These are phyloP conservation scores for Barnettozyma californica DNA, from an alignment of 805 yeast genomes.

Conservation along the genomic window DNA sequence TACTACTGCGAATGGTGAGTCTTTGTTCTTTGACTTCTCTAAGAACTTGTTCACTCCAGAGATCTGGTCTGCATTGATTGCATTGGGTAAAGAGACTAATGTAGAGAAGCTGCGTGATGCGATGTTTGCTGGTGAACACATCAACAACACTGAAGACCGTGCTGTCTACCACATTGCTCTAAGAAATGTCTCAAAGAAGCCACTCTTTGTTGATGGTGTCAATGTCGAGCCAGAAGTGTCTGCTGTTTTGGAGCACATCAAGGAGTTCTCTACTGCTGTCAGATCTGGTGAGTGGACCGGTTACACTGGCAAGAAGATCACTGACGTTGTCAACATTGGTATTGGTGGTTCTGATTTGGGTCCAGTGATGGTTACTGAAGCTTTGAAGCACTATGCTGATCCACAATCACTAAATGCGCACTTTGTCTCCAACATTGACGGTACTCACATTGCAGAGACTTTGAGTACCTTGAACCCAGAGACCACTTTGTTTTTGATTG, in stretches of 20 bases:
- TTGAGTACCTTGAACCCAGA: conserved; percentile 76
- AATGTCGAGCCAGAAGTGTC: conserved; percentile 92
- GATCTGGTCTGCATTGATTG: conserved; percentile 57
- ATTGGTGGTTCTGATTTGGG: conserved; percentile 99
- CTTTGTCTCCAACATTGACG: conserved; percentile 97
- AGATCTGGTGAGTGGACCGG: conserved; percentile 97
- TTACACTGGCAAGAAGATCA: conserved; percentile 89
- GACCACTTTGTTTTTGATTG: conserved; percentile 87
- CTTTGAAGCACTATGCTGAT: conserved; percentile 82
- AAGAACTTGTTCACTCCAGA: conserved; percentile 91
- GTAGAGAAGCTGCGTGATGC: conserved; percentile 84
- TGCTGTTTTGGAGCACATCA: conserved; percentile 89
- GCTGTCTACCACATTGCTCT: conserved; percentile 97
- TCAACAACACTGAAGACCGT: conserved; percentile 92
- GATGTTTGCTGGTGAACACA: conserved; percentile 89
- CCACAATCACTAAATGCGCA: conserved; percentile 65
- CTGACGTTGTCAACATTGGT: conserved; percentile 95
- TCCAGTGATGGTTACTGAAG: conserved; percentile 99
- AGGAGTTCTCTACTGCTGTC: conserved; percentile 84
- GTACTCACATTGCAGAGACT: conserved; percentile 93
- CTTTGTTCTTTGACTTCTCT: conserved; percentile 91
- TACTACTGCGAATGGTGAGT: conserved; percentile 78
- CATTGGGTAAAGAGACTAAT: conserved; percentile 85
- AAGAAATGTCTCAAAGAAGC: conserved; percentile 83
- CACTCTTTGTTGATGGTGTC: conserved; percentile 83